Conservation (phyloP, 495 filamentous ascomycete species). For the Geopyxis carbonaria region DNA sequence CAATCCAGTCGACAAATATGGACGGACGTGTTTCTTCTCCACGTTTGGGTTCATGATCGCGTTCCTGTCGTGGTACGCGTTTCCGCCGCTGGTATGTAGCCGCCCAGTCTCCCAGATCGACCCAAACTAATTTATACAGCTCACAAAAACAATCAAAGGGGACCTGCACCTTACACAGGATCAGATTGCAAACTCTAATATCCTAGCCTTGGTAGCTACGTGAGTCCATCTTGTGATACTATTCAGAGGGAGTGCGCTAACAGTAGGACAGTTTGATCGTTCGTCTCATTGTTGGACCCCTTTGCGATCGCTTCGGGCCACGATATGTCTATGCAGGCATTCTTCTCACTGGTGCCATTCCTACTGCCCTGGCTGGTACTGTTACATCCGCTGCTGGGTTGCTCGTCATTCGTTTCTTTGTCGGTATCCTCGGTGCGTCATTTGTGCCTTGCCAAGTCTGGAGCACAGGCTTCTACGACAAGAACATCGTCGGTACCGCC, state of each 20-base stretch:
- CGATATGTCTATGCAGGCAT: constrained; percentile 58
- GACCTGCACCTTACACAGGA: constrained; percentile 53
- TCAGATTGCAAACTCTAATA: constrained; percentile 84
- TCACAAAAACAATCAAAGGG: constrained; percentile 56
- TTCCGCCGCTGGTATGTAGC: constrained; percentile 58
- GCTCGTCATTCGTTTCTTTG: constrained; percentile 70
- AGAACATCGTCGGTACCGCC: constrained; percentile 80
- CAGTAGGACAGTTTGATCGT: constrained; percentile 45
- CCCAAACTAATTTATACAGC: constrained; percentile 26
- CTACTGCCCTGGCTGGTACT: constrained; percentile 66
- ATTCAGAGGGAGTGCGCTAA: background rate
- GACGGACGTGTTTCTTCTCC: constrained; percentile 83
- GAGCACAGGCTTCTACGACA: constrained; percentile 91
- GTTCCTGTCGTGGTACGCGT: constrained; percentile 84
- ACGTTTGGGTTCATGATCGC: constrained; percentile 94
- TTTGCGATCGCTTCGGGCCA: constrained; percentile 73
- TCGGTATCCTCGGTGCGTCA: constrained; percentile 75
- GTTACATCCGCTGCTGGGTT: constrained; percentile 53
- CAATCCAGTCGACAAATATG: constrained; percentile 67
- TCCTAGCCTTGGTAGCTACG: constrained; percentile 74
- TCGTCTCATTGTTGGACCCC: constrained; percentile 63
- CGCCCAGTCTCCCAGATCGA: background rate
- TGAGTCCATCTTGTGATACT: constrained; percentile 30
- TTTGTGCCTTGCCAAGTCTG: constrained; percentile 96
- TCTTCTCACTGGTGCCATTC: constrained; percentile 60